phyloP scores from a whole-genome alignment of 148 eudicot genomes.

The Pharnaceum exiguum region DNA sequence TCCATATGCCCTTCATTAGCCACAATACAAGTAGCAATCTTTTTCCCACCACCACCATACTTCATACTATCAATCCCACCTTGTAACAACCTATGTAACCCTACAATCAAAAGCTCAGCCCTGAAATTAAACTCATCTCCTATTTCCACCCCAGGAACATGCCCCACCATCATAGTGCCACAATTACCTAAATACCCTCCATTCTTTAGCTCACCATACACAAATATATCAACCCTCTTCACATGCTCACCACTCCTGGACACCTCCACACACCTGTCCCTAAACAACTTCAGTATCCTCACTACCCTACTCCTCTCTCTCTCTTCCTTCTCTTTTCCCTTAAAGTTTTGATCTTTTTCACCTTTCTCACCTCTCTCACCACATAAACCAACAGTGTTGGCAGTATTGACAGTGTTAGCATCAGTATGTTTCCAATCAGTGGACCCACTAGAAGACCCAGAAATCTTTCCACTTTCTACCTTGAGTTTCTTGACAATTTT shows the following conservation, averaged over 20 bases:
- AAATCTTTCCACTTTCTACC: background rate
- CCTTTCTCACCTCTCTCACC: no score
- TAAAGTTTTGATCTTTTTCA: no score
- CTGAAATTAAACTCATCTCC: conserved; percentile 42
- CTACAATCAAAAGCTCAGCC: conserved; percentile 38
- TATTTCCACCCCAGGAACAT: conserved; percentile 34
- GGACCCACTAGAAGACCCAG: no score
- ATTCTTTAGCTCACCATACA: background rate
- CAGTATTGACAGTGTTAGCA: no score
- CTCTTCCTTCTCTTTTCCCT: no score
- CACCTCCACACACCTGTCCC: conserved; percentile 7
- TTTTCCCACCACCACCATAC: conserved; percentile 23
- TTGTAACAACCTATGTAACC: conserved; percentile 34
- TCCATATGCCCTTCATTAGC: conserved; percentile 36
- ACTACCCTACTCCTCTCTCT: conserved; percentile 4
- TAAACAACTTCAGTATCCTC: conserved; percentile 10
- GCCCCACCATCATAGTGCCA: conserved; percentile 1
- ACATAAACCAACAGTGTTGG: no score
- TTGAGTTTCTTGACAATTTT: no score
- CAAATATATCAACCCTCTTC: conserved; percentile 6
- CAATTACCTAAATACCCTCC: conserved; percentile 8
- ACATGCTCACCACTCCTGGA: background rate
- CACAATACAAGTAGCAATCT: conserved; percentile 44
- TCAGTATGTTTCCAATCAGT: no score
- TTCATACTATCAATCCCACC: conserved; percentile 40